Conservation (phyloP, 768 basidiomycete species). For the Naganishia vaughanmartiniae region DNA sequence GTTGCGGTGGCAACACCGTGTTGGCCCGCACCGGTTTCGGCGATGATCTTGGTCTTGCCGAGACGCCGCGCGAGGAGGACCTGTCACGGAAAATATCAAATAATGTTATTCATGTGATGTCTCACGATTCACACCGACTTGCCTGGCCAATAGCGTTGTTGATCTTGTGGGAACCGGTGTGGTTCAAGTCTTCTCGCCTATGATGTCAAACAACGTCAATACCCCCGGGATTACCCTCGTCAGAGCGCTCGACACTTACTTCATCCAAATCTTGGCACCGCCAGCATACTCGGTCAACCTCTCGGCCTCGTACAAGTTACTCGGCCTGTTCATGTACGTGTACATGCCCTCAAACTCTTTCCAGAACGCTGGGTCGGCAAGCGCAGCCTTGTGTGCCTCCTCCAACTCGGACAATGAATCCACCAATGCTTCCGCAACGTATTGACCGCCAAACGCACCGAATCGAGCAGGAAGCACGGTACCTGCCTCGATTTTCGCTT, state of each 20-base stretch:
- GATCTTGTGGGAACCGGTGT: slow-evolving; percentile 98
- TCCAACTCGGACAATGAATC: slow-evolving; percentile 86
- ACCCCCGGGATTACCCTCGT: no score
- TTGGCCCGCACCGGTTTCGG: slow-evolving; percentile 97
- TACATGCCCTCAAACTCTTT: slow-evolving; percentile 83
- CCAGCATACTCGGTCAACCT: slow-evolving; percentile 83
- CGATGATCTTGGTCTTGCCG: slow-evolving; percentile 95
- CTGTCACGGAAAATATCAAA: slow-evolving; percentile 52
- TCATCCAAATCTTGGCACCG: slow-evolving; percentile 96
- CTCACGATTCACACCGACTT: slow-evolving; percentile 56
- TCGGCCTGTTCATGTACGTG: slow-evolving; percentile 92
- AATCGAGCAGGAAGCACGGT: slow-evolving; percentile 73
- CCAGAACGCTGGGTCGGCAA: slow-evolving; percentile 85
- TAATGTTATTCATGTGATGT: background rate
- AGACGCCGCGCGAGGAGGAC: slow-evolving; percentile 89
- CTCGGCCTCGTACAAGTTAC: slow-evolving; percentile 84
- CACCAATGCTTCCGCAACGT: slow-evolving; percentile 93
- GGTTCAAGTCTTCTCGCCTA: slow-evolving; percentile 62
- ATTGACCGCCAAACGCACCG: slow-evolving; percentile 94
- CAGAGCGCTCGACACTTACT: slow-evolving; percentile 59
- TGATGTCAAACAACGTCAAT: background rate
- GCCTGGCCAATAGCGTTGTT: slow-evolving; percentile 85
- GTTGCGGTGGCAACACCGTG: slow-evolving; percentile 99
- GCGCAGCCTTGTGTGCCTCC: slow-evolving; percentile 80
- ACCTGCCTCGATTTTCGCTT: slow-evolving; percentile 46